Percentiles rank a stretch among this genome's conserved stretches.
Evolutionary conservation across 495 filamentous ascomycete species (phyloP).

Genomic region (Penicillium odoratum): DNA sequence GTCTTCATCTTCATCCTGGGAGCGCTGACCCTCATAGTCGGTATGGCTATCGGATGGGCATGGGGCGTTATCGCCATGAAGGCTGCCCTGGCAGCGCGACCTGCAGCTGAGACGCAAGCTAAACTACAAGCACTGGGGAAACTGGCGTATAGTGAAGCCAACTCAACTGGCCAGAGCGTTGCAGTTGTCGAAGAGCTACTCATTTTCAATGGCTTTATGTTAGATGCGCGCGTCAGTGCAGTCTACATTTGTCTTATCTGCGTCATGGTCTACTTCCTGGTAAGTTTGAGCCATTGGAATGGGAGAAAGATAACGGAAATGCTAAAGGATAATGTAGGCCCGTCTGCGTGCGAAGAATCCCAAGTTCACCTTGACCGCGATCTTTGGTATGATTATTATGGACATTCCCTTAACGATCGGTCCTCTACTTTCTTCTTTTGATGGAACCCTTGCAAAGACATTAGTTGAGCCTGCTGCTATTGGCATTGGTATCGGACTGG

Average conservation of each 20-base stretch:
- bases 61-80: constrained; percentile 47
- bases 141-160: constrained; percentile 29
- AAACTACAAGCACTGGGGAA: constrained; percentile 33
- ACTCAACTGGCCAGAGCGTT: constrained; percentile 32
- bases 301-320: not conserved
- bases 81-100: constrained; percentile 39
- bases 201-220: constrained; percentile 40
- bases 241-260: constrained; percentile 38
- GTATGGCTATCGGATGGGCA: constrained; percentile 41
- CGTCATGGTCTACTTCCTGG: constrained; percentile 39
- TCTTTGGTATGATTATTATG: constrained; percentile 42
- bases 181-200: constrained; percentile 24
- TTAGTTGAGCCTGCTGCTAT: constrained; percentile 39
- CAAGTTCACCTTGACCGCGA: constrained; percentile 32
- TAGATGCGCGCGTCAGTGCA: constrained; percentile 41
- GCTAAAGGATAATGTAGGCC: constrained; percentile 20
- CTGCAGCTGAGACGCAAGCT: constrained; percentile 37
- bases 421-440: constrained; percentile 38
- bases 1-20: constrained; percentile 41
- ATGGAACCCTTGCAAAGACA: constrained; percentile 37
- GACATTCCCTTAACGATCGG: constrained; percentile 37
- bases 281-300: constrained; percentile 5
- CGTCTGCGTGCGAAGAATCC: constrained; percentile 41
- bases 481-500: constrained; percentile 40
- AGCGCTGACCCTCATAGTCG: constrained; percentile 33